A percentile compares a stretch with the other conserved stretches of the same genome.
Conservation (phyloP, 1,139 yeast species). For the Debaryomycetaceae sp. region DNA sequence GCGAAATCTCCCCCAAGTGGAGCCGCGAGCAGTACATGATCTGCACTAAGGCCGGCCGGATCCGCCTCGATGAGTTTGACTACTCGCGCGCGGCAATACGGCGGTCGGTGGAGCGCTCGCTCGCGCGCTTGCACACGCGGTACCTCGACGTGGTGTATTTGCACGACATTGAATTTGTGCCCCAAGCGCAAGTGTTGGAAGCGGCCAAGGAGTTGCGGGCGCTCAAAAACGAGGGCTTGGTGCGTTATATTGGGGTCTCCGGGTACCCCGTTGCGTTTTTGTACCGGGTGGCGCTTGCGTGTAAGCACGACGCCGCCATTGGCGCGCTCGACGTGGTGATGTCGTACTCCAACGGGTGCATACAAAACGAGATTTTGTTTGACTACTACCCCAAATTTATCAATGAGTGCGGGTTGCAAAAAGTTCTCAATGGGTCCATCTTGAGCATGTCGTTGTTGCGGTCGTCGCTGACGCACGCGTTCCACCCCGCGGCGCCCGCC, state of each 20-base stretch:
- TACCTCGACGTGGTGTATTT: slow-evolving; percentile 79
- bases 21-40: slow-evolving; percentile 64
- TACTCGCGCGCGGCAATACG: slow-evolving; percentile 60
- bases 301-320: slow-evolving; percentile 27
- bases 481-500: slow-evolving; percentile 77
- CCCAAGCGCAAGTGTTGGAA: slow-evolving; percentile 46
- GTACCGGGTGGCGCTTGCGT: slow-evolving; percentile 40
- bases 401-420: slow-evolving; percentile 49
- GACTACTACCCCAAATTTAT: slow-evolving; percentile 48
- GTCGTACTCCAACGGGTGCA: slow-evolving; percentile 77
- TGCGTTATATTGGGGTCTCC: slow-evolving; percentile 69
- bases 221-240: slow-evolving; percentile 61
- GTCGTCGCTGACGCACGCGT: slow-evolving; percentile 59
- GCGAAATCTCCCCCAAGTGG: slow-evolving; percentile 32
- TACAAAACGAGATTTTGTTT: slow-evolving; percentile 66
- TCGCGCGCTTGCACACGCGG: slow-evolving; percentile 56
- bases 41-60: slow-evolving; percentile 85
- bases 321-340: slow-evolving; percentile 68
- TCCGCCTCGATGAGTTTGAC: slow-evolving; percentile 66
- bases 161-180: slow-evolving; percentile 86
- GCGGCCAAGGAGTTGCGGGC: slow-evolving; percentile 59
- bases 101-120: slow-evolving; percentile 60
- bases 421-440: slow-evolving; percentile 76
- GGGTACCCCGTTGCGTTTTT: slow-evolving; percentile 83
- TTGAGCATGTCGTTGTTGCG: slow-evolving; percentile 83